A percentile compares a stretch with the other conserved stretches of the same genome.
phyloP scores from a whole-genome alignment of 2,329 filamentous ascomycete genomes.

The Ophiocordyceps robertsii region DNA sequence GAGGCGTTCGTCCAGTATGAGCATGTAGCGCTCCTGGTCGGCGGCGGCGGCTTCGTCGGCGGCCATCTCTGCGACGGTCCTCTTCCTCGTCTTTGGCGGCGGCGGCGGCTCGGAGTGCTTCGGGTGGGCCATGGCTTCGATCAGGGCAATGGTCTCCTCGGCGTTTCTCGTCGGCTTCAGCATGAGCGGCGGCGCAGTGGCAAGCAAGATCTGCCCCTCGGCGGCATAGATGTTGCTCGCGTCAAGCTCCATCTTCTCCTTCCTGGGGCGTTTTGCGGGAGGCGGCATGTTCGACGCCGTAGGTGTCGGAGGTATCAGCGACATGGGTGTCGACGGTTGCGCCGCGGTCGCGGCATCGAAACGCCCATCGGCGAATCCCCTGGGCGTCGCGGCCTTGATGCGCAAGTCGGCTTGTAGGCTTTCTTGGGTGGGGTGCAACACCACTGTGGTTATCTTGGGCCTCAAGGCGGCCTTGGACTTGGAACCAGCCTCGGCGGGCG shows the following conservation, averaged over 20 bases:
- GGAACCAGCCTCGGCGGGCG: constrained; percentile 29
- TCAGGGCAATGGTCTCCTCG: constrained; percentile 55
- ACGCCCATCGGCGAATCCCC: constrained; percentile 23
- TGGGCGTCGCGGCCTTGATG: constrained; percentile 61
- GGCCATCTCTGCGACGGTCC: constrained; percentile 86
- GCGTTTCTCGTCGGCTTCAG: constrained; percentile 61
- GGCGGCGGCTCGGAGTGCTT: constrained; percentile 66
- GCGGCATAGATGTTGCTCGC: constrained; percentile 58
- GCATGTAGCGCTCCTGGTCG: constrained; percentile 83
- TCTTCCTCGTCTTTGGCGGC: constrained; percentile 77
- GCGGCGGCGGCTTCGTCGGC: constrained; percentile 88
- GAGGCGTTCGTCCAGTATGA: constrained; percentile 76
- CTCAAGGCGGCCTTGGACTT: constrained; percentile 27
- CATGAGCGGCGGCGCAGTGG: constrained; percentile 61
- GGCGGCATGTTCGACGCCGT: constrained; percentile 44
- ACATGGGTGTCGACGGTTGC: constrained; percentile 50
- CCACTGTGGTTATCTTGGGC: constrained; percentile 59
- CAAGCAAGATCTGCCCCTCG: constrained; percentile 62
- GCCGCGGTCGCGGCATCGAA: constrained; percentile 33
- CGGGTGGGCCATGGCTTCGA: constrained; percentile 62
- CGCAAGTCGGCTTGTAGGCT: constrained; percentile 64
- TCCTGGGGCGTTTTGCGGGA: constrained; percentile 55
- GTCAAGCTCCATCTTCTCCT: constrained; percentile 63
- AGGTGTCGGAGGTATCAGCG: constrained; percentile 46
- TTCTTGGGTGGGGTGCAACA: constrained; percentile 72